Conservation (phyloP, 495 filamentous ascomycete genomes). For the Lophium mytilinum region DNA sequence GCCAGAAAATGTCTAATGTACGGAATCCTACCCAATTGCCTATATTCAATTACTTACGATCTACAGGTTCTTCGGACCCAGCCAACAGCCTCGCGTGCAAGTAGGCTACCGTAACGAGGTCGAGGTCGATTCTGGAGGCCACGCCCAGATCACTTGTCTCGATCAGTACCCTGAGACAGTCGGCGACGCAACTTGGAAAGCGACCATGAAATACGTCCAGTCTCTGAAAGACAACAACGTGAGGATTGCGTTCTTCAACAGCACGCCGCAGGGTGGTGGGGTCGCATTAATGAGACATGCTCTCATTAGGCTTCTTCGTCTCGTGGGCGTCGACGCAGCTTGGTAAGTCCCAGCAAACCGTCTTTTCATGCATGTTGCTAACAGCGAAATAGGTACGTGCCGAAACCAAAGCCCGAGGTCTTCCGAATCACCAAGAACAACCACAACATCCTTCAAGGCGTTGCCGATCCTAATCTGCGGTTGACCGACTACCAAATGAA, state of each 20-base stretch:
- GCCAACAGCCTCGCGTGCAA: conserved; percentile 60
- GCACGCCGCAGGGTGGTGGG: conserved; percentile 79
- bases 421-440: conserved; percentile 86
- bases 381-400: conserved; percentile 52
- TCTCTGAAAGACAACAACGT: conserved; percentile 58
- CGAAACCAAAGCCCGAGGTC: conserved; percentile 74
- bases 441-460: conserved; percentile 89
- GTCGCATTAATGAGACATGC: conserved; percentile 87
- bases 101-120: conserved; percentile 69
- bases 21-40: conserved; percentile 13
- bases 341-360: conserved; percentile 52
- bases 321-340: conserved; percentile 58
- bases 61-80: conserved; percentile 66
- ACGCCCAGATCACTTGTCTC: conserved; percentile 50
- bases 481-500: conserved; percentile 53
- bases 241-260: conserved; percentile 78
- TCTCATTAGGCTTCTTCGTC: conserved; percentile 62
- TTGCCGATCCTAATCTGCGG: conserved; percentile 53
- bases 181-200: conserved; percentile 54
- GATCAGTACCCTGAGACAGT: conserved; percentile 61
- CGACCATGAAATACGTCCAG: conserved; percentile 57
- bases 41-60: conserved; percentile 11
- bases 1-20: conserved; percentile 71
- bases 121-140: conserved; percentile 61
- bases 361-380: background rate